A percentile compares a stretch with the other conserved stretches of the same genome.
phyloP scores from a whole-genome alignment of 352 stramenopile genomes.

The Thalassiosira hispida region DNA sequence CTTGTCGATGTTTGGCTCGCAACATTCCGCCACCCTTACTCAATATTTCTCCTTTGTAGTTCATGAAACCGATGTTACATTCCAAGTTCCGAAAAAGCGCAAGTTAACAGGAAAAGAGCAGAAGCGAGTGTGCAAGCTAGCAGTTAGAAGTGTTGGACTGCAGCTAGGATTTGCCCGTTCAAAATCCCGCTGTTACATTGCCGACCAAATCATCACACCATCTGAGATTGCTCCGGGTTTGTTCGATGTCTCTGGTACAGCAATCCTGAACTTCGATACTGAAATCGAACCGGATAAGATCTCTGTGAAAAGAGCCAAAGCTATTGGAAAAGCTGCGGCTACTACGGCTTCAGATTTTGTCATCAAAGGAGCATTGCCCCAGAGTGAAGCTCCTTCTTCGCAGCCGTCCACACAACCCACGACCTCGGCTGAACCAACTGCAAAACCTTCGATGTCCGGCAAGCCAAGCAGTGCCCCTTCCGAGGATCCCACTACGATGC shows the following conservation, averaged over 20 bases:
- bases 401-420: slow-evolving; percentile 42
- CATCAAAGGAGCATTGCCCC: slow-evolving; percentile 36
- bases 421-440: slow-evolving; percentile 20
- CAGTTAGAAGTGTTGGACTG: background rate
- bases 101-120: slow-evolving; percentile 26
- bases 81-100: slow-evolving; percentile 11
- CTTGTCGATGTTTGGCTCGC: no score
- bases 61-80: slow-evolving; percentile 5
- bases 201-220: background rate
- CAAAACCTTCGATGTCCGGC: no score
- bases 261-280: no score
- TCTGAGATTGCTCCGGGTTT: slow-evolving; percentile 35
- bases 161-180: background rate
- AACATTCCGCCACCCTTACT: no score
- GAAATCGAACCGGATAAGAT: background rate
- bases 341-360: slow-evolving; percentile 49
- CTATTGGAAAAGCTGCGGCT: slow-evolving; percentile 19
- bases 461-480: no score
- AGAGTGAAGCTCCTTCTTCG: slow-evolving; percentile 49
- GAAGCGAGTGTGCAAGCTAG: slow-evolving; percentile 23
- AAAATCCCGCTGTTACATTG: no score
- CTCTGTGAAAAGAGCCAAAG: slow-evolving; percentile 7
- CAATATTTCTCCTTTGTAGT: background rate
- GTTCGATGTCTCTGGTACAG: slow-evolving; percentile 45
- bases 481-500: no score